These are phyloP conservation scores for Verticillium dahliae DNA, from an alignment of 2,329 filamentous ascomycete genomes.

Conservation along the genomic window DNA sequence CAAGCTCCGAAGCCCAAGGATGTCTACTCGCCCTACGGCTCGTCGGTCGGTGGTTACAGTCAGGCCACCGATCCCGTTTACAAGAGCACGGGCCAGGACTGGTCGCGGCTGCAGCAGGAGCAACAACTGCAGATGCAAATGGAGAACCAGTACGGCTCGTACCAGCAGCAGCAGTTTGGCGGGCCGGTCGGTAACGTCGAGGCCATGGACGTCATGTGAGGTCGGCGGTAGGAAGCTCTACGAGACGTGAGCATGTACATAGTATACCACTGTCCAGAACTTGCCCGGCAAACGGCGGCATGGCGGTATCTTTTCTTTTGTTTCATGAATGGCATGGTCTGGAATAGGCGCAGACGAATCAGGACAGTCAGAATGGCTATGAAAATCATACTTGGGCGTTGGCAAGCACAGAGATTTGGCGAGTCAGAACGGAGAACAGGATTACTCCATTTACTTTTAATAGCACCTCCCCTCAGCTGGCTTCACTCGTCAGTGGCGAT, in stretches of 20 bases:
- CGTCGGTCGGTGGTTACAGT: constrained; percentile 24
- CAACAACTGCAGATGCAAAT: constrained; percentile 48
- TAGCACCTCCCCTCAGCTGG: not conserved
- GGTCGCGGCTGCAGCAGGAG: constrained; percentile 28
- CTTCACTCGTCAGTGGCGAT: too few species aligned
- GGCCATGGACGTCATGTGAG: constrained; percentile 38
- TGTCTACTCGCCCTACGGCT: constrained; percentile 37
- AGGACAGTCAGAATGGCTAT: not conserved
- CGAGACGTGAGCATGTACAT: not conserved
- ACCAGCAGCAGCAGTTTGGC: constrained; percentile 46
- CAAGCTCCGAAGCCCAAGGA: constrained; percentile 22
- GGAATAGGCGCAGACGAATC: not conserved
- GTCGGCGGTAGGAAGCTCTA: not conserved
- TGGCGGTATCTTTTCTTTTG: not conserved
- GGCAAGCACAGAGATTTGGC: not conserved
- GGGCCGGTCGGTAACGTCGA: constrained; percentile 36
- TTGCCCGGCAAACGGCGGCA: not conserved
- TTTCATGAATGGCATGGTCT: not conserved
- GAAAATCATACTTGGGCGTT: not conserved
- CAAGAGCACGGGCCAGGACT: constrained; percentile 26
- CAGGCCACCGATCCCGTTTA: constrained; percentile 65
- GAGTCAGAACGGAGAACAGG: not conserved
- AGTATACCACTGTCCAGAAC: not conserved
- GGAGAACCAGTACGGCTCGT: constrained; percentile 63
- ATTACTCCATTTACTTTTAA: not conserved